Evolutionary conservation across 2,329 filamentous ascomycete species (phyloP), one percentile per base, ranked within the genome.

Genomic region (Gremmenia infestans): DNA sequence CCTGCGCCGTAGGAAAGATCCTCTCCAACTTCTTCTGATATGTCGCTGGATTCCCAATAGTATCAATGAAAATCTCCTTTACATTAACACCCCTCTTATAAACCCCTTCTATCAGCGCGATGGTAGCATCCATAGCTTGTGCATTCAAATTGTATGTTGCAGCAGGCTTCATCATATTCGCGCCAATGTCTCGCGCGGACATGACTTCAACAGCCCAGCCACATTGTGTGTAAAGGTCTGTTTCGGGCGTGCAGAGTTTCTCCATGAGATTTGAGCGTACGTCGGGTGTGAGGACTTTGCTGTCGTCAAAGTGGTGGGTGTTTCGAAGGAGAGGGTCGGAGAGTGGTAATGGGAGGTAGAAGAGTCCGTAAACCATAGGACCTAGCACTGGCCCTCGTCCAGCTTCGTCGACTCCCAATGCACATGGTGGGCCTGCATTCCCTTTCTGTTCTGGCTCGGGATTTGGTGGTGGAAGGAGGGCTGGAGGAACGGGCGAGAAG

Each of bases 331-430:
- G 83, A 1, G 87, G 80, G 68, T 87, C 85, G 25, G 86, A 81
- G 28, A 85, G 76, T 0, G 84, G 79, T 2, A 89, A 72, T 51
- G 95, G 95, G 62, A 95, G 89, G 75, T 81, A 85, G 74, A 86
- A 87, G 66, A 86, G 76, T 61, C 79, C 82, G 75, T 88, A 88
- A 65, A 88, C 84, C 85, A 88, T 87, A 65, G 78, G 86, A 63
- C 89, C 93, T 12, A 97, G 81, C n/a, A 97, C 93, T 23, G 93
- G 93, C 1, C 93, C 93, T 67, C 93, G 85, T 47, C 93, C 93
- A 63, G 93, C 93, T 77, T 97, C 93, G 72, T 97, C 93, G 50
- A 97, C 87, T 60, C 93, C 93, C 22, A 97, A 80, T 19, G 88
- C 86, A 72, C 89, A 94, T 68, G 85, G 80, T 55, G 78, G 80